Evolutionary conservation across 2,329 filamentous ascomycete genomes (phyloP), one percentile per base, ranked within the genome.

Genomic region (Dactylellina leptospora): DNA sequence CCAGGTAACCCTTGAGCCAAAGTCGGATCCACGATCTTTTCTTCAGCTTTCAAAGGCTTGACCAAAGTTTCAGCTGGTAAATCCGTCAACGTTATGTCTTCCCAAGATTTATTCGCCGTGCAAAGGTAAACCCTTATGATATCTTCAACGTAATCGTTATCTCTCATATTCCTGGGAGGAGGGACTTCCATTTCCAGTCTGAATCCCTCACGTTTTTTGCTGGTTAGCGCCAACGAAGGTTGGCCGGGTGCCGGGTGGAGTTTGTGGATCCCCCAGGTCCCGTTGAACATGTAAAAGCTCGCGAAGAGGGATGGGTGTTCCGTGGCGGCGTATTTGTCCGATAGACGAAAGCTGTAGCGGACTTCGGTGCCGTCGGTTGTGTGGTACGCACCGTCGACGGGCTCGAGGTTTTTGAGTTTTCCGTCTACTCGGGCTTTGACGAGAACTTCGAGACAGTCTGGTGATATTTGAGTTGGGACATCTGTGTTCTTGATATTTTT

Each of bases 61-160:
- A 9, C 18, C 13, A 28, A 5, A 16, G 36, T 42, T 18, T 55
- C 51, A n/a, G 33, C n/a, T 10, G 63, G 63, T 2, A 70, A 25
- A 23, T 62, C 56, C 13, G 38, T 16, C 23, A 70, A 38, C 1
- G 16, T 30, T 2, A 62, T 18, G 10, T 62, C 64, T 16, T 70
- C 64, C 64, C 64, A 70, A 2, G 64, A 70, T 11, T 11, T 47
- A 1, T 56, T 56, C 2, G 10, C 25, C 0, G 47, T 54, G 25
- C 38, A 70, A n/a, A 70, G n/a, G n/a, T 38, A 70, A 2, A 50
- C 64, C 18, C 64, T 48, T 10, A 70, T 45, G 1, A 28, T 62
- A n/a, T 70, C 64, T 16, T 70, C 56, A 10, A 62, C 62, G 3
- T 28, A 28, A 4, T 25, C 30, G 1, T 30, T 10, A 38, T 62